Conservation (phyloP, 2,329 filamentous ascomycete species). For the Pseudogymnoascus sp. region DNA sequence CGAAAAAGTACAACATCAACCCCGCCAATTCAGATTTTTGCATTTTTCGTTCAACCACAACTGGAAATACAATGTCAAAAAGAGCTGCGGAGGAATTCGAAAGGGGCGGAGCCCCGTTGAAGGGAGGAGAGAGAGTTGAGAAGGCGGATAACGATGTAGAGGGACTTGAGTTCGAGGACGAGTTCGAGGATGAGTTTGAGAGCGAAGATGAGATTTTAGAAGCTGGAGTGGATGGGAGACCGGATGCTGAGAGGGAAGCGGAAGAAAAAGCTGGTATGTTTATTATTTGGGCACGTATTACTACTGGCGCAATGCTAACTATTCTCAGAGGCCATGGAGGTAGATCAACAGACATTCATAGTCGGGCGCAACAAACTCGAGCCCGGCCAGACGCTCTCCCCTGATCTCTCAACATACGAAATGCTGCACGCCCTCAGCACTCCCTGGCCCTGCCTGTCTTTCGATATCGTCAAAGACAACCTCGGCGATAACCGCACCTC, state of each 20-base stretch:
- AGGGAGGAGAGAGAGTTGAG: slow-evolving; percentile 54
- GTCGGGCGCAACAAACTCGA: slow-evolving; percentile 88
- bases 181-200: slow-evolving; percentile 89
- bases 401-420: slow-evolving; percentile 91
- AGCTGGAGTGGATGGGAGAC: slow-evolving; percentile 85
- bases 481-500: slow-evolving; percentile 83
- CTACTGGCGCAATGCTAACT: slow-evolving; percentile 16
- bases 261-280: slow-evolving; percentile 67
- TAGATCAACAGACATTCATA: slow-evolving; percentile 92
- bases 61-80: slow-evolving; percentile 47
- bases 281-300: slow-evolving; percentile 13
- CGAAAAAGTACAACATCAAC: slow-evolving; percentile 14
- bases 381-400: slow-evolving; percentile 81
- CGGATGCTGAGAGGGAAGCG: slow-evolving; percentile 85
- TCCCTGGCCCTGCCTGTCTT: slow-evolving; percentile 94
- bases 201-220: slow-evolving; percentile 89
- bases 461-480: slow-evolving; percentile 80
- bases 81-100: slow-evolving; percentile 45
- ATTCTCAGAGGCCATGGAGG: slow-evolving; percentile 68
- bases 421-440: slow-evolving; percentile 94
- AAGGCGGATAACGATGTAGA: slow-evolving; percentile 59
- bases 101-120: slow-evolving; percentile 44
- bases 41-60: slow-evolving; percentile 4
- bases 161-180: slow-evolving; percentile 85
- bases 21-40: slow-evolving; percentile 4